phyloP scores from a whole-genome alignment of 2,329 filamentous ascomycete species.

The Fonsecaea erecta region DNA sequence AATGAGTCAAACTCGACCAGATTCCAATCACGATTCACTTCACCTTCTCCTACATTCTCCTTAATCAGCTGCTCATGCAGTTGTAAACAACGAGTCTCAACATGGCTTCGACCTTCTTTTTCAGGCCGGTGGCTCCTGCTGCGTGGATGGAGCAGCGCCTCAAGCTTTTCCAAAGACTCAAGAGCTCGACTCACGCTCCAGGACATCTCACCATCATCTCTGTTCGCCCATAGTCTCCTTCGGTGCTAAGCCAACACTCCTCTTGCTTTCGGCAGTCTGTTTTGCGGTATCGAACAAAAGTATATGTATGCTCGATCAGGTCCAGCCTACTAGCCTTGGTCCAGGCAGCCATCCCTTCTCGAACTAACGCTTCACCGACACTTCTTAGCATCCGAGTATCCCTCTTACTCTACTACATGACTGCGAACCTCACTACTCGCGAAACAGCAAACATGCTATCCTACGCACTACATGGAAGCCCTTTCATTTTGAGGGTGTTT shows the following conservation, averaged over 20 bases:
- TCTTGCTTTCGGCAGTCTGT: slow-evolving; percentile 2
- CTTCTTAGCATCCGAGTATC: neutral
- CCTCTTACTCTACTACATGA: neutral
- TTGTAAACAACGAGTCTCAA: neutral
- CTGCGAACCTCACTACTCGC: neutral
- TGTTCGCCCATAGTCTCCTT: neutral
- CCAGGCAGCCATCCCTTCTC: slow-evolving; percentile 6
- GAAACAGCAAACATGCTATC: neutral
- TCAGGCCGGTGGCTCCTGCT: neutral
- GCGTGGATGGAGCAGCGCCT: neutral
- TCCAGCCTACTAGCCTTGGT: neutral
- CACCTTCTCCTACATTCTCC: neutral
- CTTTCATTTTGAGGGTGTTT: slow-evolving; percentile 4
- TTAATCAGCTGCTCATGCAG: neutral
- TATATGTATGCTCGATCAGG: slow-evolving; percentile 5
- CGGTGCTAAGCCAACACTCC: neutral
- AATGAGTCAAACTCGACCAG: neutral
- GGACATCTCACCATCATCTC: neutral
- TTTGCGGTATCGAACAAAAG: slow-evolving; percentile 1
- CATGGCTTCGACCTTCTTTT: neutral
- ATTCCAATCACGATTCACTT: neutral
- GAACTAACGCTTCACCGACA: neutral
- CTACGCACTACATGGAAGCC: neutral
- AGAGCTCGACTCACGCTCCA: neutral
- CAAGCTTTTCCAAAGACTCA: neutral